Percentiles rank a stretch among this genome's conserved stretches.
Evolutionary conservation across 805 yeast genomes (phyloP).

Genomic region (Ogataea pini): DNA sequence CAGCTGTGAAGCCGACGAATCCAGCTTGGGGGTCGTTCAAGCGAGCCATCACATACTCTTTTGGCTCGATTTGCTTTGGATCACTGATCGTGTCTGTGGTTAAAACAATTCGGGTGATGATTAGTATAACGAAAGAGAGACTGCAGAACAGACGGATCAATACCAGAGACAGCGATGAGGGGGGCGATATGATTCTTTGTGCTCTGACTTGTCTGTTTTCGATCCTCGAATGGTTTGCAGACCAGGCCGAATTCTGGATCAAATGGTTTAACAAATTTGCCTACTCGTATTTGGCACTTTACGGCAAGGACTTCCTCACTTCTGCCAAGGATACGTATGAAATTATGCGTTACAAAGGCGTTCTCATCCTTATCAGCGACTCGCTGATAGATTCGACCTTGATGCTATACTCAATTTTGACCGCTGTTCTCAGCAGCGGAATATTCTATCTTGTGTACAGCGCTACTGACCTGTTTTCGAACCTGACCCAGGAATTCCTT

Average conservation of each 20-base stretch:
- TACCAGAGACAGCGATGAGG: slow-evolving; percentile 49
- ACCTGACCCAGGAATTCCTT: slow-evolving; percentile 30
- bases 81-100: slow-evolving; percentile 70
- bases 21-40: slow-evolving; percentile 79
- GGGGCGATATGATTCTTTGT: slow-evolving; percentile 57
- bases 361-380: slow-evolving; percentile 83
- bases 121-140: slow-evolving; percentile 50
- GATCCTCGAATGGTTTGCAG: slow-evolving; percentile 66
- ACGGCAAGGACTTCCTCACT: slow-evolving; percentile 73
- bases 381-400: slow-evolving; percentile 77
- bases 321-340: slow-evolving; percentile 85
- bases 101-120: slow-evolving; percentile 59
- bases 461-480: slow-evolving; percentile 16
- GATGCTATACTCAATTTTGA: slow-evolving; percentile 71
- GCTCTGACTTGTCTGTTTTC: slow-evolving; percentile 45
- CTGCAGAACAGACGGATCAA: slow-evolving; percentile 29
- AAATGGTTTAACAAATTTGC: slow-evolving; percentile 90
- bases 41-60: slow-evolving; percentile 79
- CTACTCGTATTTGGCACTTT: slow-evolving; percentile 80
- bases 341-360: slow-evolving; percentile 73
- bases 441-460: slow-evolving; percentile 16
- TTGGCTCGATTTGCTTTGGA: slow-evolving; percentile 90
- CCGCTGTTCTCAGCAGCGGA: slow-evolving; percentile 46
- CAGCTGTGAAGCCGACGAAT: slow-evolving; percentile 63
- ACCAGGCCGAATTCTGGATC: slow-evolving; percentile 43